phyloP scores from a whole-genome alignment of 257 asterid genomes.

The Solanum paucissectum region DNA sequence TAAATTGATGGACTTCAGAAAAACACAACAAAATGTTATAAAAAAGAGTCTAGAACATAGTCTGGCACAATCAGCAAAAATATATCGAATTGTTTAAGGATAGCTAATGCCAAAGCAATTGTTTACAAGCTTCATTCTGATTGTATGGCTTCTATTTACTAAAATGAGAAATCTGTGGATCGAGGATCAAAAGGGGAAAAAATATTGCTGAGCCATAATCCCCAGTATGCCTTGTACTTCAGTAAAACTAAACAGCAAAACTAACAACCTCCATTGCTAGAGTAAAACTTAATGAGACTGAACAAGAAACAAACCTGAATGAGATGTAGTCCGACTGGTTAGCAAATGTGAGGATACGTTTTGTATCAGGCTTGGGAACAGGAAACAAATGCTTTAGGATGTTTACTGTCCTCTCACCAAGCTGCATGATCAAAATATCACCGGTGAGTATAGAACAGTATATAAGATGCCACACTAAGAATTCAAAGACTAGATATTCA shows the following conservation, averaged over 20 bases:
- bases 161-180: no score
- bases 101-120: background rate
- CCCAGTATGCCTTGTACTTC: background rate
- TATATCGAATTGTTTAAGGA: background rate
- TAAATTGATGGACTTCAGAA: background rate
- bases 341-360: constrained; percentile 81
- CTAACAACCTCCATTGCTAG: background rate
- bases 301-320: constrained; percentile 53
- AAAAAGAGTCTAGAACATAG: background rate
- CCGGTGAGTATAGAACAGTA: background rate
- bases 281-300: background rate
- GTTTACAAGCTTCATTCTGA: background rate
- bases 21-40: background rate
- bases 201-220: background rate
- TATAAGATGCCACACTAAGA: background rate
- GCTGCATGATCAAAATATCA: constrained; percentile 32
- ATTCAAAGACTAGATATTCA: background rate
- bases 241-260: background rate
- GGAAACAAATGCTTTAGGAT: constrained; percentile 87
- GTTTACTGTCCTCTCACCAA: constrained; percentile 78
- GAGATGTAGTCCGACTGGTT: constrained; percentile 70
- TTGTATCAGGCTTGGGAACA: constrained; percentile 90
- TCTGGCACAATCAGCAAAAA: background rate
- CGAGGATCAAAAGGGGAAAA: background rate
- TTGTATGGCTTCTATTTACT: background rate